Percentiles rank a stretch among this genome's conserved stretches.
Conservation (phyloP, 345 rosid genomes). For the Xanthoceras sorbifolium region DNA sequence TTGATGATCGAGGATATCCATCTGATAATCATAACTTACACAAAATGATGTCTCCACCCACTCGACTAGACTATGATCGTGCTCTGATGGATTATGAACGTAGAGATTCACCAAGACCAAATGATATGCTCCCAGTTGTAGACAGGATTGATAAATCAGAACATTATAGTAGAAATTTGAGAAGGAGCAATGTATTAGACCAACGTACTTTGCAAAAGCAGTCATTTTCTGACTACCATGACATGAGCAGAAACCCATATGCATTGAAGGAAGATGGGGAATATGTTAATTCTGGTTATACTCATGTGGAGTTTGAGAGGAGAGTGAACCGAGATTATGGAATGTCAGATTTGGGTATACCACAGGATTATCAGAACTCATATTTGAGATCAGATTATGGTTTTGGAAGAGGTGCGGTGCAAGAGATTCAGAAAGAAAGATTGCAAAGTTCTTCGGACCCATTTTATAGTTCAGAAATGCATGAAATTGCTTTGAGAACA, state of each 20-base stretch:
- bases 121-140: constrained; percentile 27
- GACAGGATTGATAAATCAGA: constrained; percentile 37
- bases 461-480: constrained; percentile 32
- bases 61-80: constrained; percentile 37
- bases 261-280: constrained; percentile 35
- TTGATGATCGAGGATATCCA: constrained; percentile 36
- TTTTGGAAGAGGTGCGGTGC: constrained; percentile 44
- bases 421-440: constrained; percentile 37
- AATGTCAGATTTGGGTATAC: constrained; percentile 27
- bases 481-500: constrained; percentile 33
- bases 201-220: constrained; percentile 33
- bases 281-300: constrained; percentile 33
- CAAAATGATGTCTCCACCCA: constrained; percentile 32
- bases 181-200: constrained; percentile 34
- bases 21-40: constrained; percentile 27
- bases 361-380: constrained; percentile 31
- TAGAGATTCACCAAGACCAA: constrained; percentile 40
- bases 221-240: constrained; percentile 29
- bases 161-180: constrained; percentile 35
- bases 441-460: constrained; percentile 28
- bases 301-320: constrained; percentile 34
- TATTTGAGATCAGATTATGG: constrained; percentile 42
- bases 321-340: constrained; percentile 33
- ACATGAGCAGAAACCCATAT: constrained; percentile 35
- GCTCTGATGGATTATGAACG: constrained; percentile 30